Evolutionary conservation across 129 eudicot species (phyloP), one percentile per base, ranked within the genome.

Genomic region (Flaveria linearis): DNA sequence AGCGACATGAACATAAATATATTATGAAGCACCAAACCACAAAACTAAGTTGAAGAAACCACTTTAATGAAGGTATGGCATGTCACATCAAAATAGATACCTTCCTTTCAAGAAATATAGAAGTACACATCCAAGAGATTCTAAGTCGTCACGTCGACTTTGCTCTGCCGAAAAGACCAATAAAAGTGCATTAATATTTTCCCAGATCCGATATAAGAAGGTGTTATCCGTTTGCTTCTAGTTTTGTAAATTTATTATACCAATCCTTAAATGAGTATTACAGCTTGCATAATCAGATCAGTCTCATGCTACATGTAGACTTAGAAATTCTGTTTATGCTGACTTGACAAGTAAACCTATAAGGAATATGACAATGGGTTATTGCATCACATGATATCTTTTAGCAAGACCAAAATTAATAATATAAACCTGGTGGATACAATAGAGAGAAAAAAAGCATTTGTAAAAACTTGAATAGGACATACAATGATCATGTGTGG

Each of bases 201-300:
- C 16, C 6, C 49, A 42, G 25, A 50, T 33, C 26, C 9, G 26
- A 62, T 11, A 47, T 39, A 47, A 14, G 10, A 47, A 14, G 10
- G 16, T 15, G 63, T 56, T 53, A 60, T 72, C 33, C 2, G 43
- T 17, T 56, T 25, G 8, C 13, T 11, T 7, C 69, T 61, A 68
- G 50, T 50, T 53, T 7, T 1, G 63, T 26, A n/a, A 47, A 41
- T 22, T 3, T 30, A 25, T 41, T 28, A 55, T 75, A 90, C 98
- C 98, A 53, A 93, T 93, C 76, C 97, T 95, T 69, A 90, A 97
- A 84, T 93, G 98, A 78, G 98, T 93, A 82, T 93, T 93, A 82
- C 98, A 88, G 77, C 98, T 93, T 25, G 98, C 98, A 85, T 93
- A 51, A 14, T 1, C 18, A 51, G 20, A 51, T 51, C 18, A 14